Evolutionary conservation across 2,329 filamentous ascomycete species (phyloP), one percentile per base, ranked within the genome.

Genomic region (Pyrenophora graminea): DNA sequence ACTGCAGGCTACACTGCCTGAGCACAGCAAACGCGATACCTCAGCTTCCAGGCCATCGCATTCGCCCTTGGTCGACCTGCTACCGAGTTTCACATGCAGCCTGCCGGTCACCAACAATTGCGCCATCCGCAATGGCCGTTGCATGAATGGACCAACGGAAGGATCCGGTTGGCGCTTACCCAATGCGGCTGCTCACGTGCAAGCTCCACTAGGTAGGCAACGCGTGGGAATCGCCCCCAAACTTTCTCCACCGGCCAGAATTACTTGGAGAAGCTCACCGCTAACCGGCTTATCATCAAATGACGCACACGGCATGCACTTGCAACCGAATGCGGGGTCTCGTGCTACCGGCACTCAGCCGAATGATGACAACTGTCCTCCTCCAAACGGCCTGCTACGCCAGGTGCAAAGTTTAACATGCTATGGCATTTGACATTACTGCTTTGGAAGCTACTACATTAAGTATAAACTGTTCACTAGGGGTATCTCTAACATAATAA

Each of bases 181-280:
- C 48, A 55, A 50, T 33, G 45, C 53, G 56, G 46, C 30, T n/a
- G 25, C 10, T 55, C 56, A 59, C 58, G 53, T 61, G 58, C 42
- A 44, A 39, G 3, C 19, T 21, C 5, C 19, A 21, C 19, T 3
- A 21, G 19, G 3, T 3, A 21, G 19, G 3, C 19, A 21, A 21
- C 19, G 19, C 19, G 19, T 21, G 19, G 19, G 19, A 21, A 21
- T 3, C 3, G 19, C 19, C 19, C 19, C 19, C 19, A 21, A 21
- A 21, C 19, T 21, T 21, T 21, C 19, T 21, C 19, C 19, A 21
- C 19, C 19, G 19, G 19, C 19, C 5, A 21, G 19, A 21, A 21
- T 21, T 15, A 15, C 15, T 15, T 21, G 19, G 19, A 21, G 5
- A 21, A 21, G 3, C 3, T 21, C 19, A 21, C 19, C 5, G 19